These are phyloP conservation scores for Endotrypanum monterogeii DNA, from an alignment of 208 protist species.

Conservation along the genomic window DNA sequence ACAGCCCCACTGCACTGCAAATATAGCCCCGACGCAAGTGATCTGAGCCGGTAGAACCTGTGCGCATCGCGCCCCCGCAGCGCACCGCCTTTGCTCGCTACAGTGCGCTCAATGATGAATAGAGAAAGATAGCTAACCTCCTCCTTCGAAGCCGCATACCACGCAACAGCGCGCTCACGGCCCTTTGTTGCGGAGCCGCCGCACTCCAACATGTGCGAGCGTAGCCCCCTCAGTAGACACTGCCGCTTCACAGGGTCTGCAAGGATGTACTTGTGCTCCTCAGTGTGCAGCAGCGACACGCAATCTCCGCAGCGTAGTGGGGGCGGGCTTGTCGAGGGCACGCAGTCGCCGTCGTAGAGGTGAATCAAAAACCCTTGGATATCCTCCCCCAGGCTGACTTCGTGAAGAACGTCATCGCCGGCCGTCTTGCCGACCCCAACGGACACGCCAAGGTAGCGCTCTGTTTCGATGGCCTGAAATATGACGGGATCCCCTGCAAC, in stretches of 20 bases:
- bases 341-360: conserved; percentile 57
- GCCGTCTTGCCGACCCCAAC: conserved; percentile 30
- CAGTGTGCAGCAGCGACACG: conserved; percentile 58
- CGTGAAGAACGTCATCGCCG: conserved; percentile 29
- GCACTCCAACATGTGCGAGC: conserved; percentile 23
- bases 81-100: conserved; percentile 50
- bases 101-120: conserved; percentile 51
- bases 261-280: conserved; percentile 51
- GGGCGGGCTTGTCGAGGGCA: conserved; percentile 21
- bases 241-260: conserved; percentile 24
- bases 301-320: conserved; percentile 66
- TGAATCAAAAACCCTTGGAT: conserved; percentile 51
- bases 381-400: conserved; percentile 43
- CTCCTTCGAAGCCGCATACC: conserved; percentile 32
- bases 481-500: conserved; percentile 50
- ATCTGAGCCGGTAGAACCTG: conserved; percentile 46
- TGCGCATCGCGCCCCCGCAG: conserved; percentile 28
- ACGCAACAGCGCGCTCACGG: conserved; percentile 19
- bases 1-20: conserved; percentile 33
- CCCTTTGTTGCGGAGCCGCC: conserved; percentile 9
- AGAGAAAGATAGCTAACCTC: conserved; percentile 49
- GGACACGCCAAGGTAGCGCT: conserved; percentile 41
- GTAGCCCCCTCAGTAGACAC: conserved; percentile 35
- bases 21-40: conserved; percentile 44
- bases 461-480: conserved; percentile 44